Percentiles rank a stretch among this genome's conserved stretches.
Conservation (phyloP, 2,329 filamentous ascomycete species). For the Orbilia brochopaga region DNA sequence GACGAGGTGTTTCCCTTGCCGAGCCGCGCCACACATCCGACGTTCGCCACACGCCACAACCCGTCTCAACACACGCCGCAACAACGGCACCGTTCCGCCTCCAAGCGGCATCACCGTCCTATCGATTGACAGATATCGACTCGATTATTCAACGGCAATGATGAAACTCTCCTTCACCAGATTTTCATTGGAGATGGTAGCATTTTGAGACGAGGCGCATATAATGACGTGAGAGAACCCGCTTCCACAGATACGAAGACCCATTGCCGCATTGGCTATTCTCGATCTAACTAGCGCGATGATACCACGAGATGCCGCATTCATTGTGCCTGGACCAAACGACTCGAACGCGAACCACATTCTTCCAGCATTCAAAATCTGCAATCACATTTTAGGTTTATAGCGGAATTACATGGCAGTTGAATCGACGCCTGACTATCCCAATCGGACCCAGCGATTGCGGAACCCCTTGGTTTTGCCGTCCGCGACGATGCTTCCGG, state of each 20-base stretch:
- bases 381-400: background rate
- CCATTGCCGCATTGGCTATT: background rate
- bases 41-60: conserved; percentile 2
- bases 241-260: conserved; percentile 10
- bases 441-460: background rate
- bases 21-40: conserved; percentile 27
- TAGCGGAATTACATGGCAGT: background rate
- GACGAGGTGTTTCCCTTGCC: conserved; percentile 32
- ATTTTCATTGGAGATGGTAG: too few species aligned
- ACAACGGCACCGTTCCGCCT: conserved; percentile 7
- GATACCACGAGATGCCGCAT: conserved; percentile 26
- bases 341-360: conserved; percentile 4
- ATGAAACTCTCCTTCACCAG: too few species aligned
- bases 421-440: background rate
- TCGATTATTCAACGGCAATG: too few species aligned
- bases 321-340: too few species aligned
- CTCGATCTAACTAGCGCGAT: conserved; percentile 7
- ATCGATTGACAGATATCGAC: conserved; percentile 1
- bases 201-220: too few species aligned
- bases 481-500: conserved; percentile 1
- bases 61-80: background rate
- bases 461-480: background rate
- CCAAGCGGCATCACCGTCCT: conserved; percentile 8
- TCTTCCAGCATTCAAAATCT: conserved; percentile 2
- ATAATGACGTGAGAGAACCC: background rate